A percentile compares a stretch with the other conserved stretches of the same genome.
These are phyloP conservation scores for Populus nigra DNA, from an alignment of 345 rosid species.

Conservation along the genomic window DNA sequence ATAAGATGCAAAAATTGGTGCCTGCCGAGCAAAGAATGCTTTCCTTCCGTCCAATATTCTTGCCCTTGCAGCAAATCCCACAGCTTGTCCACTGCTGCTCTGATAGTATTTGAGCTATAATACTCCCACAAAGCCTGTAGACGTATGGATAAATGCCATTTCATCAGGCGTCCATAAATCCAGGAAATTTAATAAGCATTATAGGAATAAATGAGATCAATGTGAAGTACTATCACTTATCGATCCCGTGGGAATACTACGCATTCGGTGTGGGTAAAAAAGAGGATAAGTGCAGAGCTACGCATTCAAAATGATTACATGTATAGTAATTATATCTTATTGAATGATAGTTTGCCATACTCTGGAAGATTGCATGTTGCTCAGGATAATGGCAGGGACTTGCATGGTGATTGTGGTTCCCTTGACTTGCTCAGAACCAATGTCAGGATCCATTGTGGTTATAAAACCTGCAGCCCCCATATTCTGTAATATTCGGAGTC, in stretches of 20 bases:
- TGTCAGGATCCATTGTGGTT: conserved; percentile 39
- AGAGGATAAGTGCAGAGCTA: not conserved
- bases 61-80: conserved; percentile 38
- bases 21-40: conserved; percentile 34
- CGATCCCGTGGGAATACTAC: not conserved
- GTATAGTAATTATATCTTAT: not conserved
- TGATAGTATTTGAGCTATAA: conserved; percentile 37
- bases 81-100: conserved; percentile 30
- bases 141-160: not conserved
- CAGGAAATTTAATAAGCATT: not conserved
- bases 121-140: conserved; percentile 47
- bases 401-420: conserved; percentile 36
- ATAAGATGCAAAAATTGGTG: conserved; percentile 48
- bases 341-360: conserved; percentile 17
- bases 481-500: conserved; percentile 34
- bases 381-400: conserved; percentile 44
- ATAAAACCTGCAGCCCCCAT: conserved; percentile 54
- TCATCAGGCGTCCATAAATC: not conserved
- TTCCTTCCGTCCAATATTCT: conserved; percentile 45
- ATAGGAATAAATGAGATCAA: not conserved
- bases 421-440: conserved; percentile 35
- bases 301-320: not conserved
- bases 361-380: conserved; percentile 38
- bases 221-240: not conserved
- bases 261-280: not conserved